phyloP scores from a whole-genome alignment of 495 filamentous ascomycete species.

The Podospora pseudopauciseta region DNA sequence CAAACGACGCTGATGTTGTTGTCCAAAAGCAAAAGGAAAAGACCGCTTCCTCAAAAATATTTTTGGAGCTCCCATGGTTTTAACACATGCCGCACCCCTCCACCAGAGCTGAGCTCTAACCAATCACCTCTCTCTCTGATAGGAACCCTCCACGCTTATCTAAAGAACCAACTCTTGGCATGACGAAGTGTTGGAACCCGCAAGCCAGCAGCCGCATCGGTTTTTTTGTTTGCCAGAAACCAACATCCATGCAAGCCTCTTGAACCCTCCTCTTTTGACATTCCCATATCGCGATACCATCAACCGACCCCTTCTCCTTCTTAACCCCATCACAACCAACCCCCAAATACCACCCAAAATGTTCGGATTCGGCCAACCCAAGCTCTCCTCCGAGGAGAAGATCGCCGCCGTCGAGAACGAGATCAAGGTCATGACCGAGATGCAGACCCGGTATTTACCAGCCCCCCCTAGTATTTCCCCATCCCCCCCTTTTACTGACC shows the following conservation, averaged over 20 bases:
- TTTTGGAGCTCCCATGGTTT: not conserved
- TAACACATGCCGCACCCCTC: not conserved
- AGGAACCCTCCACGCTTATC: not conserved
- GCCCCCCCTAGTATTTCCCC: not conserved
- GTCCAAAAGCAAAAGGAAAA: not conserved
- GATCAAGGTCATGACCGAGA: constrained; percentile 89
- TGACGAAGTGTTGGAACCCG: not conserved
- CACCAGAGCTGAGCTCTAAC: not conserved
- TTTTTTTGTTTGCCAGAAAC: not conserved
- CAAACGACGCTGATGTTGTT: not conserved
- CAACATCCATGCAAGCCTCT: not conserved
- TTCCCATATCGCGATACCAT: constrained; percentile 1
- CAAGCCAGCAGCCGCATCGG: not conserved
- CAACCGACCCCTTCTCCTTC: not conserved
- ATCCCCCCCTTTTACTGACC: not conserved
- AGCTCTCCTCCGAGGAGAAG: constrained; percentile 92
- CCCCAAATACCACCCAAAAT: constrained; percentile 50
- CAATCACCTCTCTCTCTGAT: not conserved
- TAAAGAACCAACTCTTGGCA: not conserved
- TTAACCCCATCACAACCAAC: not conserved
- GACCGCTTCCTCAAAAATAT: not conserved
- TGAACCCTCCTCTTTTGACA: not conserved
- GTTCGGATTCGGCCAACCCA: constrained; percentile 86
- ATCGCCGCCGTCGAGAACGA: constrained; percentile 92
- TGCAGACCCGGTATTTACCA: constrained; percentile 79